phyloP scores from a whole-genome alignment of 2,329 filamentous ascomycete genomes.

The Diaporthe ampelina region DNA sequence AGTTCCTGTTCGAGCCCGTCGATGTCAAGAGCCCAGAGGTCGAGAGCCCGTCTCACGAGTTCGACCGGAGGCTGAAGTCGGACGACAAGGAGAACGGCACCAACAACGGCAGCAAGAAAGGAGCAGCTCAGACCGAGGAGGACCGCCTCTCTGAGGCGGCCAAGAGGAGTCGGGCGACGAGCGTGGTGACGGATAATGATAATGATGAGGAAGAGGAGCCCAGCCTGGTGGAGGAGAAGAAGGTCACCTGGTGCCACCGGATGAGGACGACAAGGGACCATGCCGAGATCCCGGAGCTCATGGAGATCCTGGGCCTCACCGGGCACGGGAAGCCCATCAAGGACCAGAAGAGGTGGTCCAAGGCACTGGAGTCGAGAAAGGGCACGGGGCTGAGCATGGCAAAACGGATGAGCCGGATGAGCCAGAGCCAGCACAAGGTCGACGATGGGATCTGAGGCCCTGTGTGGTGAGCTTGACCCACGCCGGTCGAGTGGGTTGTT shows the following conservation, averaged over 20 bases:
- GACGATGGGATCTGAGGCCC: background rate
- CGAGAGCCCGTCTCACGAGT: constrained; percentile 52
- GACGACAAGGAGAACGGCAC: constrained; percentile 9
- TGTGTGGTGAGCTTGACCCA: background rate
- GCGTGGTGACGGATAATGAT: constrained; percentile 41
- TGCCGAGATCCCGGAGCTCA: constrained; percentile 76
- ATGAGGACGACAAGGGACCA: constrained; percentile 87
- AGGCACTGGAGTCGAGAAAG: constrained; percentile 63
- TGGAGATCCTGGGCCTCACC: constrained; percentile 72
- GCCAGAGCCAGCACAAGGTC: constrained; percentile 19
- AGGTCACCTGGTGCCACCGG: constrained; percentile 83
- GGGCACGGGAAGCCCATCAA: constrained; percentile 55
- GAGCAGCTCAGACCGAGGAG: constrained; percentile 36
- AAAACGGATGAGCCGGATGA: constrained; percentile 45
- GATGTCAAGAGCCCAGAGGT: constrained; percentile 59
- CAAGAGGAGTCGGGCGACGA: constrained; percentile 41
- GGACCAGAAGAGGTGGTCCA: constrained; percentile 61
- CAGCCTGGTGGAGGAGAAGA: constrained; percentile 64
- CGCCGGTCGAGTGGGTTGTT: background rate
- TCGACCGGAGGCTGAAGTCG: constrained; percentile 49
- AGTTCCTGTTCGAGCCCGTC: constrained; percentile 79
- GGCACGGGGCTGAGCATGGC: constrained; percentile 68
- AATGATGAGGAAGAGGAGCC: constrained; percentile 47
- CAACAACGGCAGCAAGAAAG: constrained; percentile 32
- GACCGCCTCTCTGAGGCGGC: constrained; percentile 2